phyloP scores from a whole-genome alignment of 257 asterid species.

The Forsythia viridissima region DNA sequence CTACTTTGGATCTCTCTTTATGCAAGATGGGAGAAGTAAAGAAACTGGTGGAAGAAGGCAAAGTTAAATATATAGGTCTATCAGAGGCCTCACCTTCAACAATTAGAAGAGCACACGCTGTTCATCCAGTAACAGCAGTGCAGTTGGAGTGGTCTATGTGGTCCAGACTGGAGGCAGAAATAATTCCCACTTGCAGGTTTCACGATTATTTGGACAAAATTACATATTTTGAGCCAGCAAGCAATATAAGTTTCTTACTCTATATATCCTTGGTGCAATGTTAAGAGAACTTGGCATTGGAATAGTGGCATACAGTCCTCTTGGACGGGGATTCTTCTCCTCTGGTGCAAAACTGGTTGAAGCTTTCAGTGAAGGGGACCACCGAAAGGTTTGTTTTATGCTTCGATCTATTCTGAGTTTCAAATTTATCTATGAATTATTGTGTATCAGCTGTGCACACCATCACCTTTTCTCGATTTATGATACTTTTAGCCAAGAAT shows the following conservation, averaged over 20 bases:
- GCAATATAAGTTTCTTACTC: neutral
- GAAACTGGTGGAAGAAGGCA: conserved; percentile 25
- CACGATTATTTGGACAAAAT: neutral
- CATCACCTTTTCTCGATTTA: neutral
- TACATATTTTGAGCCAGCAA: neutral
- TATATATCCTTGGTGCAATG: neutral
- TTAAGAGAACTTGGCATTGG: conserved; percentile 61
- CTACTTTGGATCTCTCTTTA: neutral
- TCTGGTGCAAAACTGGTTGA: conserved; percentile 42
- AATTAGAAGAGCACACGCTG: conserved; percentile 18
- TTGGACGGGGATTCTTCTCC: conserved; percentile 57
- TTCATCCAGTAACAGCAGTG: conserved; percentile 19
- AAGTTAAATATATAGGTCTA: conserved; percentile 17
- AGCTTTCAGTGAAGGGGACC: conserved; percentile 34
- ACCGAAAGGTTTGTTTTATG: conserved; percentile 32
- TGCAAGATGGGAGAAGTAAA: conserved; percentile 20
- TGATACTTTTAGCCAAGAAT: neutral
- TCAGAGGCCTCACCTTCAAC: conserved; percentile 23
- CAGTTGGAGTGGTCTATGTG: conserved; percentile 39
- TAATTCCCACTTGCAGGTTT: conserved; percentile 45
- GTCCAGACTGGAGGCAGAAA: conserved; percentile 34
- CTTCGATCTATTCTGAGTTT: neutral
- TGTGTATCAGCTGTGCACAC: neutral
- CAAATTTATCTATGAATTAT: neutral
- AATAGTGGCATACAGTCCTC: conserved; percentile 57